phyloP scores from a whole-genome alignment of 1,139 yeast species.

The Yamadazyma oceani region DNA sequence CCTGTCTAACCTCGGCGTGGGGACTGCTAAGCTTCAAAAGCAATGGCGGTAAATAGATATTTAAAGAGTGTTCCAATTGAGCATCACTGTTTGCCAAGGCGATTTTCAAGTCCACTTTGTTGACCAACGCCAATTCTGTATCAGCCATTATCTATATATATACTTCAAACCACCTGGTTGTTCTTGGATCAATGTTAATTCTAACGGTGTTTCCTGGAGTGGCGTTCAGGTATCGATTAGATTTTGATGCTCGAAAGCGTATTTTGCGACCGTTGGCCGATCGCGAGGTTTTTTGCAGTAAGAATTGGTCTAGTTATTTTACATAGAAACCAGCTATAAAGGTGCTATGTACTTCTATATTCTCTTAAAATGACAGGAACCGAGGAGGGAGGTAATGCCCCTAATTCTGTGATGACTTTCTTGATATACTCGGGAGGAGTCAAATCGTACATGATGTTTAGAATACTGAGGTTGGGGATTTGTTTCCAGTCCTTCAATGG shows the following conservation, averaged over 20 bases:
- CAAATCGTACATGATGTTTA: conserved; percentile 87
- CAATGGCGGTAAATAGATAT: conserved; percentile 71
- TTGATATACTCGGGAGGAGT: conserved; percentile 94
- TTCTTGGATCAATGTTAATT: too few relatives aligned
- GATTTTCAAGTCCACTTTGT: conserved; percentile 79
- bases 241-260: too few relatives aligned
- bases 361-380: conserved; percentile 96
- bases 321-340: too few relatives aligned
- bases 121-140: conserved; percentile 58
- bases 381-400: conserved; percentile 94
- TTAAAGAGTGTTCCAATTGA: conserved; percentile 62
- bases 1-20: conserved; percentile 63
- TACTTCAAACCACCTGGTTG: too few relatives aligned
- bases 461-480: conserved; percentile 62
- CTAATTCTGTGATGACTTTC: conserved; percentile 93
- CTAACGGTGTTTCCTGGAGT: too few relatives aligned
- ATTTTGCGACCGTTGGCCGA: too few relatives aligned
- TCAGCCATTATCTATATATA: conserved; percentile 23
- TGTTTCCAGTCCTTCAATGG: conserved; percentile 67
- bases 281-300: too few relatives aligned
- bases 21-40: conserved; percentile 77
- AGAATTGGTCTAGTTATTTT: too few relatives aligned
- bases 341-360: conserved; percentile 67
- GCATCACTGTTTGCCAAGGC: conserved; percentile 73
- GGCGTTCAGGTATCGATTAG: too few relatives aligned